Evolutionary conservation across 1,284 basidiomycete genomes (phyloP), one percentile per base, ranked within the genome.

Genomic region (Apiotrichum veenhuisii): DNA sequence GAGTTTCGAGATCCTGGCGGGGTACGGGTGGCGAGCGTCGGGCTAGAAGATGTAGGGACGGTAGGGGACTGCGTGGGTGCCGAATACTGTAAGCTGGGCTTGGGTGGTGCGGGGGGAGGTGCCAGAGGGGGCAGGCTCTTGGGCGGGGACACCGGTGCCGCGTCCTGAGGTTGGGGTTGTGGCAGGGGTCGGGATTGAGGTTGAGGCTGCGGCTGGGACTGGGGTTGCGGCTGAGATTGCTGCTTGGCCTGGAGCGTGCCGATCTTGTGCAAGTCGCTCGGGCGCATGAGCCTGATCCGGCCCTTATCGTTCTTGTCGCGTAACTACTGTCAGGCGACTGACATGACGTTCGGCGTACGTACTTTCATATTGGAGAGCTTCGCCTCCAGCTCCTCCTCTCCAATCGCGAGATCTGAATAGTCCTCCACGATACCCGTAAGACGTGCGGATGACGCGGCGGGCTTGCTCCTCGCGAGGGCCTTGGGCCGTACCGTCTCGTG

Each of bases 311-410:
- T 74, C 23, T 86, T 85, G 59, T 85, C 88, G 73, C 85, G 88
- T 78, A 71, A 55, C 70, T 74, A 36, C 18, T 27, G 25, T 50
- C 5, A 40, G 48, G 23, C 15, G 17, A 9, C 26, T 12, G 1
- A 11, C 4, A 15, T 15, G 8, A 12, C 40, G 1, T 30, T 30
- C 30, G 5, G 30, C n/a, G 12, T 12, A 50, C 62, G 57, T 56
- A 89, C 88, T 82, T 86, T 90, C 76, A 94, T 88, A 70, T 88
- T 76, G 0, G 89, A 85, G 34, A 97, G 79, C 79, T 98, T 98
- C 78, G 97, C 87, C 27, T 85, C 81, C n/a, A 98, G 79, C 36
- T 95, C 95, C 43, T 91, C 88, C 27, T 84, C 81, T 34, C 91
- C 94, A 23, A 80, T 78, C 12, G 83, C 85, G 34, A 94, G 78